Evolutionary conservation across 2,329 filamentous ascomycete species (phyloP).

Genomic region (Fusarium xyrophilum): DNA sequence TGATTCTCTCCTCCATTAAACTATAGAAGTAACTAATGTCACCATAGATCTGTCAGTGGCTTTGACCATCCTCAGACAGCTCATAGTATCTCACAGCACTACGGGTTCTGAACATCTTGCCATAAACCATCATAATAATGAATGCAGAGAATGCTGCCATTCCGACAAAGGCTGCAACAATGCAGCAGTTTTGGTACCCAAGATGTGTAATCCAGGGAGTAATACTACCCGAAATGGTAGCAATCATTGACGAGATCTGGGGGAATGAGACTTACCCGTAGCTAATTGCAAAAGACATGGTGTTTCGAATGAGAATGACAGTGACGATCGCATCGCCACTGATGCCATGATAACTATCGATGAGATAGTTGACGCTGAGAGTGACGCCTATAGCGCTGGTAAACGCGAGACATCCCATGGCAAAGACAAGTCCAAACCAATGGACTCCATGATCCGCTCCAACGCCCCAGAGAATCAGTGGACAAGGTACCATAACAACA

Average conservation of each 20-base stretch:
- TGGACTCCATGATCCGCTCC: conserved; percentile 49
- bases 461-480: conserved; percentile 46
- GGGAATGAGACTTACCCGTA: conserved; percentile 36
- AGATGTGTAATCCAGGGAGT: conserved; percentile 53
- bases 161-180: conserved; percentile 51
- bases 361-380: conserved; percentile 49
- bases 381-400: conserved; percentile 47
- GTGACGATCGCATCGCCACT: conserved; percentile 50
- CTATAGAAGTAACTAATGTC: background rate
- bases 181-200: conserved; percentile 53
- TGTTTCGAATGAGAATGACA: conserved; percentile 50
- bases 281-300: conserved; percentile 47
- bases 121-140: conserved; percentile 57
- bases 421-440: conserved; percentile 52
- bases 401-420: conserved; percentile 47
- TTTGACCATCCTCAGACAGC: background rate
- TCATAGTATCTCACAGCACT: conserved; percentile 25
- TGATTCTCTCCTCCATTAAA: background rate
- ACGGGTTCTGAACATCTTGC: conserved; percentile 46
- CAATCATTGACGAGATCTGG: fast-evolving
- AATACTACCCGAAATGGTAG: conserved; percentile 46
- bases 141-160: conserved; percentile 50
- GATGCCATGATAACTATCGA: conserved; percentile 52
- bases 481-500: conserved; percentile 38
- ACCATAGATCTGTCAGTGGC: background rate